Evolutionary conservation across 768 basidiomycete genomes (phyloP).

Genomic region (Flagelloscypha sp.): DNA sequence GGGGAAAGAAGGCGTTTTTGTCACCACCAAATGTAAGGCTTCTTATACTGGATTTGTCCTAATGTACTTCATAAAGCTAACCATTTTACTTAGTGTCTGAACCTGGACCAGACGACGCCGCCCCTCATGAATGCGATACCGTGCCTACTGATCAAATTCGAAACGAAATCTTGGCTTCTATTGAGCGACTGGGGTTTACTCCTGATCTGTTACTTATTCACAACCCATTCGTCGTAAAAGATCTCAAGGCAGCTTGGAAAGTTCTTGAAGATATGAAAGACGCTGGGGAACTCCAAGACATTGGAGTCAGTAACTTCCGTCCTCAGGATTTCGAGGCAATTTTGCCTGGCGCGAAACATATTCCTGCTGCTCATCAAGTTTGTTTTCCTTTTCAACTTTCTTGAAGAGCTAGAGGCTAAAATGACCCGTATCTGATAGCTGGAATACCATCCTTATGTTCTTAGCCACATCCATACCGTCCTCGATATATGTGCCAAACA

Average conservation of each 20-base stretch:
- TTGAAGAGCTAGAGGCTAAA: no score
- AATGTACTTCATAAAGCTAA: no score
- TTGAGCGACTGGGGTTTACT: conserved; percentile 37
- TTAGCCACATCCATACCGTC: conserved; percentile 25
- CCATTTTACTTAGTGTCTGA: neutral
- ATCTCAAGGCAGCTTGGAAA: conserved; percentile 34
- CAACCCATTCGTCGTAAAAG: conserved; percentile 21
- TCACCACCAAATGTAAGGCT: conserved; percentile 35
- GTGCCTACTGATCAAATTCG: conserved; percentile 25
- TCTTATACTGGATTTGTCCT: no score
- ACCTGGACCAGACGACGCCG: conserved; percentile 6
- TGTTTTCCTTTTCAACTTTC: conserved; percentile 4
- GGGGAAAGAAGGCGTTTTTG: conserved; percentile 34
- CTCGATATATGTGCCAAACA: conserved; percentile 27
- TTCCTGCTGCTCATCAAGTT: conserved; percentile 49
- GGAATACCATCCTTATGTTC: conserved; percentile 29
- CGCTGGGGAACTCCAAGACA: conserved; percentile 29
- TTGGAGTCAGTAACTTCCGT: conserved; percentile 49
- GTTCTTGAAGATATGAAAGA: conserved; percentile 42
- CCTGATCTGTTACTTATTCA: conserved; percentile 54
- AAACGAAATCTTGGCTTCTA: conserved; percentile 33
- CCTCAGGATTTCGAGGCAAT: conserved; percentile 36
- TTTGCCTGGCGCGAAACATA: conserved; percentile 34
- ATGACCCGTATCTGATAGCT: conserved; percentile 14
- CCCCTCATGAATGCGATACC: conserved; percentile 13